These are phyloP conservation scores for Pythium aristosporum DNA, from an alignment of 352 stramenopile species.

Conservation along the genomic window DNA sequence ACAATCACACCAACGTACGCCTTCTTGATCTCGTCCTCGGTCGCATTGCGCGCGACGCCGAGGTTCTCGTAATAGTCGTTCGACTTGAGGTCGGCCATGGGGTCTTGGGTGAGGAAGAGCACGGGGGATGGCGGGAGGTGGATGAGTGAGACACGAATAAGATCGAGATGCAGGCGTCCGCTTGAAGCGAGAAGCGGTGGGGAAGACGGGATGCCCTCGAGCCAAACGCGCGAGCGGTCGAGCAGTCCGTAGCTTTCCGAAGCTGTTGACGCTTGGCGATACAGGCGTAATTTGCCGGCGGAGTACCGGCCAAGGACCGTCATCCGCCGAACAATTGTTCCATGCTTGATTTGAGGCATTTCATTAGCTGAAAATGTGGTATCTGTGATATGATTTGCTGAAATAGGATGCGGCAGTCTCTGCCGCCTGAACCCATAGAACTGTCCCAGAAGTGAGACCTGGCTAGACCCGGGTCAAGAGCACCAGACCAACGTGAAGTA, in stretches of 20 bases:
- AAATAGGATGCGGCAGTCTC: constrained; percentile 3
- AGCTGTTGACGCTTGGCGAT: not conserved
- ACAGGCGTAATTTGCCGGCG: not conserved
- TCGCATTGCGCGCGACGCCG: constrained; percentile 60
- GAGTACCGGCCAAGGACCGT: not conserved
- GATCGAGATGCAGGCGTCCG: not conserved
- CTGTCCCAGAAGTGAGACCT: constrained; percentile 21
- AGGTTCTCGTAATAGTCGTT: constrained; percentile 89
- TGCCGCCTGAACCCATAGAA: constrained; percentile 15
- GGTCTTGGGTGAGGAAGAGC: not conserved
- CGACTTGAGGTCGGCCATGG: constrained; percentile 50
- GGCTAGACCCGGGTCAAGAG: not conserved
- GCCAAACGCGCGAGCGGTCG: not conserved
- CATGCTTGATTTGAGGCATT: not conserved
- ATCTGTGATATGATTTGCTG: not conserved
- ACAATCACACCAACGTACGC: constrained; percentile 51
- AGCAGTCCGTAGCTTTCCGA: not conserved
- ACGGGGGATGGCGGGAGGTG: not conserved
- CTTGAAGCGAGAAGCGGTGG: not conserved
- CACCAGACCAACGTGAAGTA: not conserved
- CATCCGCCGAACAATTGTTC: not conserved
- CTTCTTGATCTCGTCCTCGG: constrained; percentile 82
- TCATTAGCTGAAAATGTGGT: constrained; percentile 13
- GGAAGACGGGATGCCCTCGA: not conserved
- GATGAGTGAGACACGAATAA: not conserved